Evolutionary conservation across 441 rosid genomes (phyloP), one percentile per base, ranked within the genome.

Genomic region (Erodium moschatum): DNA sequence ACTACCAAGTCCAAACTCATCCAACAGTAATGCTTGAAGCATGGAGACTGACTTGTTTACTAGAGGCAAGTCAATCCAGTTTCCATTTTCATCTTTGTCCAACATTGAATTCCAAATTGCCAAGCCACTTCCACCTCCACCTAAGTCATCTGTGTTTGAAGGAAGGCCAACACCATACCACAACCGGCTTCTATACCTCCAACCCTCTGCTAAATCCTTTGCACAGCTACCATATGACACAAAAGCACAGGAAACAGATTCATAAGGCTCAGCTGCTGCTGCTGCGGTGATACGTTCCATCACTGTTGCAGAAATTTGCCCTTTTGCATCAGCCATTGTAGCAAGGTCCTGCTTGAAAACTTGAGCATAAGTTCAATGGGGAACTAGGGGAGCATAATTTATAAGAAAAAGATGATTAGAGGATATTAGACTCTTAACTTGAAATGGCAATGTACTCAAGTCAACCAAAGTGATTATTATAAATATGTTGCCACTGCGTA

Each of bases 241-340:
- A 84, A 92, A 92, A 77, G 99, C 96, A 81, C 90, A 90, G 73
- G 91, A 87, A 85, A 96, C 98, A 70, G 96, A 92, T 76, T 83
- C 96, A 77, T 89, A 96, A 73, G 99, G 97, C 69, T 96, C 99
- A 65, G 98, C 97, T 70, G 98, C 99, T 42, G 95, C 94, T 0
- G 96, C 99, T 63, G 97, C 98, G 61, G 97, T 86, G 56, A 96
- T 91, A 70, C 98, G 95, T 81, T 96, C 99, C 98, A 96, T 90
- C 72, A 81, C 88, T 70, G 86, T 73, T 63, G 94, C 85, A 76
- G 99, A 90, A 74, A 92, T 87, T 85, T 85, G 94, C 79, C 99
- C 98, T 75, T 86, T 92, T 67, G 92, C 86, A 87, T 92, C 99
- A 78, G 98, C 97, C 99, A 96, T 92, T 80, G 98, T 88, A 76